Base-by-base conservation (phyloP, 169 alveolate species). In the Plasmodium vinckei region DNA sequence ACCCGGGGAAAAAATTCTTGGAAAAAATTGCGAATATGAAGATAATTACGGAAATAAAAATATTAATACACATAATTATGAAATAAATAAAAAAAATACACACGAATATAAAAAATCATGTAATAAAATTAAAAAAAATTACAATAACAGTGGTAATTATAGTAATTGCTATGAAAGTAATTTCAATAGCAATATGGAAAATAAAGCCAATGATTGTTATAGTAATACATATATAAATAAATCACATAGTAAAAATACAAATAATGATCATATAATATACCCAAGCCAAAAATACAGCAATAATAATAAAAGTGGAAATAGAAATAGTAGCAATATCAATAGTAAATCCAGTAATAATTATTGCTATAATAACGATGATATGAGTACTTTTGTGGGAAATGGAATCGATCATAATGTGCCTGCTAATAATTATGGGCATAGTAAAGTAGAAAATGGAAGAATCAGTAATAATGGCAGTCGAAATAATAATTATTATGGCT, bases 61-160 rank as follows among this genome's bases (percentile, higher is more conserved):
- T 4, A 56, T 19, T 5, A 65, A 47, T 53, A 27, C 60, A 15
- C 42, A 13, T 46, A 47, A 12, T 23, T 54, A 39, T 27, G 56
- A 82, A 13, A 21, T 33, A 63, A 73, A 49, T 47, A 73, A 71
- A 54, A 86, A 86, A 44, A 54, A 9, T 60, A 70, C 27, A 5
- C 49, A 39, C 5, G 90, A 65, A 67, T 67, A 82, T 70, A 82
- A 86, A 68, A 59, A 63, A 27, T 23, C n/a, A 13, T 57, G 56
- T 23, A 46, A 86, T 42, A 70, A 63, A 70, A 86, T 39, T 63
- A 68, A 25, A 25, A 72, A 42, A 46, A 25, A n/a, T 86, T 33
- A 44, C 5, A 86, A 79, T 57, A 17, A 19, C 63, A 46, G 46
- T 25, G 67, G 33, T 21, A 57, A 57, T 49, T 49, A 15, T 73